Base-by-base conservation (phyloP, 73 alveolate species). In the Blepharisma japonicum region DNA sequence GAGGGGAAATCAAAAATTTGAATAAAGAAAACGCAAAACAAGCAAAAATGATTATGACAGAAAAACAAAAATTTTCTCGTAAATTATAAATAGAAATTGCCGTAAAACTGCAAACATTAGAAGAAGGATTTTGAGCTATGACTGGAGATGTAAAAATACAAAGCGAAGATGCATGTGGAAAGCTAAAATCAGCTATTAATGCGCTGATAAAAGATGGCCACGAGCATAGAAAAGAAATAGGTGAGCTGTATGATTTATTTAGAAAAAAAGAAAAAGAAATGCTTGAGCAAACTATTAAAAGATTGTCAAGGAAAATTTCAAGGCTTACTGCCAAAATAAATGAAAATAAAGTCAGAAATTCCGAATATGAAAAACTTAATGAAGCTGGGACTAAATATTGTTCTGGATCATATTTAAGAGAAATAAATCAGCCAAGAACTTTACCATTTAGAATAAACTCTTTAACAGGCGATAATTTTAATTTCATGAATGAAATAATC, bases 1-100 rank as follows among this genome's bases (percentile, higher is more conserved):
- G 74, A 61, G 74, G 23, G 23, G 5, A 61, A 61, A 61, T 61
- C 38, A 61, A 61, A 25, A 61, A 61, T 39, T 25, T 61, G 2
- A 8, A 14, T 18, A 39, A 61, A 61, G 74, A 61, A 61, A 61
- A 61, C 5, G 23, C 47, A 25, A 61, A 61, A 5, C 74, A 14
- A 8, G 18, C 38, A 25, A 61, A 61, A 61, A 5, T 18, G 49
- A 61, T 8, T 61, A 39, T 14, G 23, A 25, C 38, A 14, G 74
- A 14, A 61, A 61, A 61, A 39, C 74, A 61, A 20, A 61, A 39
- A 61, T 61, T 9, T 25, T 14, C 2, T 32, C 42, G 42, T 32
- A 32, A 32, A 32, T 32, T 32, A 1, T 32, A 32, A 32, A 32
- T 32, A 20, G 74, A 61, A 61, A 39, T 61, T 14, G 23, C 14